phyloP scores from a whole-genome alignment of 1,284 basidiomycete genomes.

The Heterobasidion parviporum region DNA sequence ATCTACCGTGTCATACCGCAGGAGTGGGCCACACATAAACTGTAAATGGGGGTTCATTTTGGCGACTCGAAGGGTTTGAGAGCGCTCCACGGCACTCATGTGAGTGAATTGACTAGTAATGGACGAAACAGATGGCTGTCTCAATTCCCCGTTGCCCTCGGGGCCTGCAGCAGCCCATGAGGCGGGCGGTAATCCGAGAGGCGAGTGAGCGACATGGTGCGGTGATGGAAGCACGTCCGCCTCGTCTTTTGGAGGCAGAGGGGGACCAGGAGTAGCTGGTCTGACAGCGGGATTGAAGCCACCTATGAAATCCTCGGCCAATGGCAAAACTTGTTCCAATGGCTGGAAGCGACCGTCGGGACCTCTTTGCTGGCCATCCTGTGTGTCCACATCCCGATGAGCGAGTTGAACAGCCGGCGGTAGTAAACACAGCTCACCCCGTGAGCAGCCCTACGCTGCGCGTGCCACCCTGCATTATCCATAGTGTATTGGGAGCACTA shows the following conservation, averaged over 20 bases:
- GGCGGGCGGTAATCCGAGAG: background rate
- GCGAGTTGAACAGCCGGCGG: background rate
- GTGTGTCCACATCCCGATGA: slow-evolving; percentile 4
- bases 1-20: slow-evolving; percentile 88
- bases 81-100: slow-evolving; percentile 57
- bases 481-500: slow-evolving; percentile 24
- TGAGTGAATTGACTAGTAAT: slow-evolving; percentile 32
- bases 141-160: slow-evolving; percentile 4
- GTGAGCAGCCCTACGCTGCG: slow-evolving; percentile 28
- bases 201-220: background rate
- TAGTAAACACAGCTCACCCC: slow-evolving; percentile 5
- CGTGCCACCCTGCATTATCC: slow-evolving; percentile 68
- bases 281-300: slow-evolving; percentile 27
- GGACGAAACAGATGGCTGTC: slow-evolving; percentile 4
- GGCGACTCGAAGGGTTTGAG: slow-evolving; percentile 43
- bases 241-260: slow-evolving; percentile 30
- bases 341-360: slow-evolving; percentile 44
- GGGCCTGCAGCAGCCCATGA: background rate
- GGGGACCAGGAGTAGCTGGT: slow-evolving; percentile 17
- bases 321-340: slow-evolving; percentile 46
- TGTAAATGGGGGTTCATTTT: slow-evolving; percentile 67
- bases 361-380: slow-evolving; percentile 44
- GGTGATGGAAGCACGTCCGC: background rate
- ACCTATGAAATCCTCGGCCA: slow-evolving; percentile 51
- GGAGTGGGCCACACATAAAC: slow-evolving; percentile 82